These are phyloP conservation scores for Elaeagnus macrophylla DNA, from an alignment of 306 rosid genomes.

Conservation along the genomic window DNA sequence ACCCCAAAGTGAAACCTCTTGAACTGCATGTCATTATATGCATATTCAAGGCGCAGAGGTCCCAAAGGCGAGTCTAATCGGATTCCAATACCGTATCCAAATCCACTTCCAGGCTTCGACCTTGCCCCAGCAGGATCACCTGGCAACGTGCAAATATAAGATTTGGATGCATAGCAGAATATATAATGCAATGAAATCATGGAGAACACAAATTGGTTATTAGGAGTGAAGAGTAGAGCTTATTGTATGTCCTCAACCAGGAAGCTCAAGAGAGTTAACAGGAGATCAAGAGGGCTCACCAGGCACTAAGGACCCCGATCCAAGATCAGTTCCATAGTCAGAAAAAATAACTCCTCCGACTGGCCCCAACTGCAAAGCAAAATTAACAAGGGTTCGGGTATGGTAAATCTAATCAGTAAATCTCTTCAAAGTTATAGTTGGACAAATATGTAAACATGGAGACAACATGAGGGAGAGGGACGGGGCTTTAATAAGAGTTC, in stretches of 20 bases:
- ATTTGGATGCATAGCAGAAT: not conserved
- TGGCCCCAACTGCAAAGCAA: slow-evolving; percentile 58
- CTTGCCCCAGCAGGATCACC: slow-evolving; percentile 99
- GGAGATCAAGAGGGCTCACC: slow-evolving; percentile 35
- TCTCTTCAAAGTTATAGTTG: no score
- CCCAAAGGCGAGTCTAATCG: slow-evolving; percentile 93
- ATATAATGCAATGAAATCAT: not conserved
- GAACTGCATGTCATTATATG: slow-evolving; percentile 49
- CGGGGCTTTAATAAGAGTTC: no score
- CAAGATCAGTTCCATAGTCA: slow-evolving; percentile 94
- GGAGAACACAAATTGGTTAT: not conserved
- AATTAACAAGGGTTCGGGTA: not conserved
- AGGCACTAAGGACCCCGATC: slow-evolving; percentile 64
- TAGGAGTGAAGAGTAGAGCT: not conserved
- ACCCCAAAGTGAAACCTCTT: slow-evolving; percentile 91
- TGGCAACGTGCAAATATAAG: slow-evolving; percentile 5
- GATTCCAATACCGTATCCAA: slow-evolving; percentile 91
- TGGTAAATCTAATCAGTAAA: slow-evolving; percentile 1
- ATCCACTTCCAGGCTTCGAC: slow-evolving; percentile 89
- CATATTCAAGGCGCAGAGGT: slow-evolving; percentile 93
- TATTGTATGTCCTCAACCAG: not conserved
- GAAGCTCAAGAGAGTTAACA: not conserved
- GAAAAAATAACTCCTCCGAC: slow-evolving; percentile 79
- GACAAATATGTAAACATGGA: no score
- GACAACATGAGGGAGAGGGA: no score